phyloP scores from a whole-genome alignment of 2,329 filamentous ascomycete genomes.

The Emmonsia crescens region DNA sequence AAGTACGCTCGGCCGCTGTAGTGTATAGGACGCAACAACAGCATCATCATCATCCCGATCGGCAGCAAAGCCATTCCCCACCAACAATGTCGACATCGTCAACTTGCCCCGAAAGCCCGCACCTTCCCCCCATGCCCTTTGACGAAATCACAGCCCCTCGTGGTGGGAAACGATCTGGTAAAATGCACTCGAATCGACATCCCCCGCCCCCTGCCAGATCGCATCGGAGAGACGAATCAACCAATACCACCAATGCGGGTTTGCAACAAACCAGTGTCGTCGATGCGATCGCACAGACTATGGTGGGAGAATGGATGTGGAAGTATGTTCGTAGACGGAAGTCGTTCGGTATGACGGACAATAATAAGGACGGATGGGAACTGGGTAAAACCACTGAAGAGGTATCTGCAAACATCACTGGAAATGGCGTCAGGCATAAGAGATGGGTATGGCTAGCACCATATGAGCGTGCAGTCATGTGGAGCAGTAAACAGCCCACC shows the following conservation, averaged over 20 bases:
- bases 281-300: slow-evolving; percentile 92
- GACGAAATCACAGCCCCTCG: slow-evolving; percentile 55
- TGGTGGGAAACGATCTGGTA: slow-evolving; percentile 21
- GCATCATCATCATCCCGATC: slow-evolving; percentile 32
- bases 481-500: slow-evolving; percentile 95
- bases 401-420: slow-evolving; percentile 57
- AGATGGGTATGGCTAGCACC: slow-evolving; percentile 98
- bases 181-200: slow-evolving; percentile 15
- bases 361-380: slow-evolving; percentile 33
- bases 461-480: slow-evolving; percentile 91
- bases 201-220: slow-evolving; percentile 16
- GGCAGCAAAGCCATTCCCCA: slow-evolving; percentile 38
- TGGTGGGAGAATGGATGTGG: slow-evolving; percentile 71
- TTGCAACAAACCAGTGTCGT: slow-evolving; percentile 70
- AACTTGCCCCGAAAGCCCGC: slow-evolving; percentile 55
- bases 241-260: slow-evolving; percentile 30
- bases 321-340: slow-evolving; percentile 52
- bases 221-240: slow-evolving; percentile 41
- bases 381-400: slow-evolving; percentile 51
- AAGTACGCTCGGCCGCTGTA: slow-evolving; percentile 71
- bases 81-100: slow-evolving; percentile 54
- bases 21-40: slow-evolving; percentile 41
- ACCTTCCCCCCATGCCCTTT: slow-evolving; percentile 59
- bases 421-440: slow-evolving; percentile 66
- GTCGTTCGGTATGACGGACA: slow-evolving; percentile 65